phyloP scores from a whole-genome alignment of 1,284 basidiomycete species.

The Trametes polyzona region DNA sequence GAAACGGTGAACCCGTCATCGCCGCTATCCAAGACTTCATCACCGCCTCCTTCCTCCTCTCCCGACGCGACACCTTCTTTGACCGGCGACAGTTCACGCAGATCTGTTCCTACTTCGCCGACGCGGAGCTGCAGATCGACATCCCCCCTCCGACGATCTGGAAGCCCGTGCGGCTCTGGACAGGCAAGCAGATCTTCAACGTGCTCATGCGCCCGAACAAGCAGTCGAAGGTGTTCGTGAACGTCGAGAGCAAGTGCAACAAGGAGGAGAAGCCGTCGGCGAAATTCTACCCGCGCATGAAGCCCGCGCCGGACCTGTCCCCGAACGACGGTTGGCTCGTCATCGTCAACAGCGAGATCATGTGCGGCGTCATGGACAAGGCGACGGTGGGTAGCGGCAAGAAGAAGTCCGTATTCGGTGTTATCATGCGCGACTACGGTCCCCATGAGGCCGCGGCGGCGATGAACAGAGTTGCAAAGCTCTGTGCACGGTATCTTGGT shows the following conservation, averaged over 20 bases:
- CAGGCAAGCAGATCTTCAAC: slow-evolving; percentile 98
- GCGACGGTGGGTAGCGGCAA: slow-evolving; percentile 98
- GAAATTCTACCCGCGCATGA: slow-evolving; percentile 62
- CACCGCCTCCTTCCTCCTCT: slow-evolving; percentile 95
- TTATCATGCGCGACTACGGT: slow-evolving; percentile 97
- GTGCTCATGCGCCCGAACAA: slow-evolving; percentile 96
- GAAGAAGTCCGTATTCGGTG: slow-evolving; percentile 99
- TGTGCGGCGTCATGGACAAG: slow-evolving; percentile 99
- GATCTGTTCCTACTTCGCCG: slow-evolving; percentile 93
- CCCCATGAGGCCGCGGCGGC: slow-evolving; percentile 92
- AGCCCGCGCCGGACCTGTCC: slow-evolving; percentile 80
- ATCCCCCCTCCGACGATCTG: slow-evolving; percentile 94
- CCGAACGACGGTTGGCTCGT: slow-evolving; percentile 99
- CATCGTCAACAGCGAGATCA: slow-evolving; percentile 97
- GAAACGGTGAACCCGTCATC: slow-evolving; percentile 98
- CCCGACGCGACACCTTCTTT: slow-evolving; percentile 91
- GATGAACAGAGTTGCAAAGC: slow-evolving; percentile 96
- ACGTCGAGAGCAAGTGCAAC: slow-evolving; percentile 96
- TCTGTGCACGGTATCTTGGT: slow-evolving; percentile 95
- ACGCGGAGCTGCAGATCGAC: slow-evolving; percentile 92
- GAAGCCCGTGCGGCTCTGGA: slow-evolving; percentile 95
- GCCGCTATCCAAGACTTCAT: slow-evolving; percentile 99
- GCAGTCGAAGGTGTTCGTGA: slow-evolving; percentile 83
- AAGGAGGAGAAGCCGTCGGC: slow-evolving; percentile 86
- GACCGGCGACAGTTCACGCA: slow-evolving; percentile 96